Percentiles rank a stretch among this genome's conserved stretches.
These are phyloP conservation scores for Colletotrichum ledebouriae DNA, from an alignment of 2,329 filamentous ascomycete species.

Conservation along the genomic window DNA sequence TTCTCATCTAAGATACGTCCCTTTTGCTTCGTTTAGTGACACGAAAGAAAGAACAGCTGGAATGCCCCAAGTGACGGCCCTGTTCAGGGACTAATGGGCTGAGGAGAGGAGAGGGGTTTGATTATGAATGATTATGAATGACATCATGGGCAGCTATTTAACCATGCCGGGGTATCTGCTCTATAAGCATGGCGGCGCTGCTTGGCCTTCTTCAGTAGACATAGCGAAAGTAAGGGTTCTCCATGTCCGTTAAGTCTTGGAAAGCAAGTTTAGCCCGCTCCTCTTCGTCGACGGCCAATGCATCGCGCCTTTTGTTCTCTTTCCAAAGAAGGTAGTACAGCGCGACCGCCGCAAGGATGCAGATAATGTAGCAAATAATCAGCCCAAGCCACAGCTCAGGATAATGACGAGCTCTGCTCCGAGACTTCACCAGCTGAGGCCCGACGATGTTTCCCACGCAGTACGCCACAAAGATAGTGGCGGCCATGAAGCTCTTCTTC, in stretches of 20 bases:
- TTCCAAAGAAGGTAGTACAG: constrained; percentile 71
- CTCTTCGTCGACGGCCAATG: constrained; percentile 65
- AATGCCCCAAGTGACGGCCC: too few relatives aligned
- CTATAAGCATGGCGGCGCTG: too few relatives aligned
- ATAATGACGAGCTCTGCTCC: constrained; percentile 76
- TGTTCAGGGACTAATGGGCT: too few relatives aligned
- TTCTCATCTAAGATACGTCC: background rate
- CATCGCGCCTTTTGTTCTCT: constrained; percentile 69
- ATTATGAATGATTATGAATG: background rate
- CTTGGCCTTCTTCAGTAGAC: constrained; percentile 48
- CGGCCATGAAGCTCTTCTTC: constrained; percentile 83
- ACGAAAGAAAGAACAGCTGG: too few relatives aligned
- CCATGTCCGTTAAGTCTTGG: constrained; percentile 75
- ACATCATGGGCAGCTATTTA: background rate
- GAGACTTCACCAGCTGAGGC: constrained; percentile 77
- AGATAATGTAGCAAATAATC: constrained; percentile 77
- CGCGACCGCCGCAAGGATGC: constrained; percentile 67
- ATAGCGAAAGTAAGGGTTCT: constrained; percentile 77
- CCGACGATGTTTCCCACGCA: constrained; percentile 83
- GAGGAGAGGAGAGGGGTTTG: background rate
- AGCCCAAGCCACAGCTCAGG: constrained; percentile 78
- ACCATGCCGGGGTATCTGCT: background rate
- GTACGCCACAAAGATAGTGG: constrained; percentile 81
- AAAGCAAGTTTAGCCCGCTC: constrained; percentile 77
- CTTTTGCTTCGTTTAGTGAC: background rate